Conservation (phyloP, 768 basidiomycete genomes). For the Hygrophorus pudorinus region DNA sequence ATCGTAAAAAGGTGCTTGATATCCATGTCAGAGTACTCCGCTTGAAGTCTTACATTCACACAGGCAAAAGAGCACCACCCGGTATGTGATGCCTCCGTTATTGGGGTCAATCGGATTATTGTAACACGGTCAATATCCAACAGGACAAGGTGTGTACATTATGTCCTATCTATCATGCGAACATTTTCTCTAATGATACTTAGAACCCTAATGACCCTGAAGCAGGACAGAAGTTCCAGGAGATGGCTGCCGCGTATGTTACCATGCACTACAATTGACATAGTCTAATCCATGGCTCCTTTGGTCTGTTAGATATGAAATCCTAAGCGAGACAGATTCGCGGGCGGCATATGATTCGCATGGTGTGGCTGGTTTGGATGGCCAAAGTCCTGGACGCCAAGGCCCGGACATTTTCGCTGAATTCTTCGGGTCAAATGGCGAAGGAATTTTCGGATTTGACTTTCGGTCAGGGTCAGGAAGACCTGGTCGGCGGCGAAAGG, state of each 20-base stretch:
- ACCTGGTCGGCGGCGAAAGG: constrained; percentile 41
- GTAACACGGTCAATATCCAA: neutral
- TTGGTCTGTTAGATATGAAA: constrained; percentile 55
- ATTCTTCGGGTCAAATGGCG: constrained; percentile 44
- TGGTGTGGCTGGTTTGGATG: constrained; percentile 61
- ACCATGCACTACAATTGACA: constrained; percentile 1
- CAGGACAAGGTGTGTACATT: constrained; percentile 58
- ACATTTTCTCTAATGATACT: neutral
- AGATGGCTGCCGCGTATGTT: constrained; percentile 78
- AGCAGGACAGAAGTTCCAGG: constrained; percentile 79
- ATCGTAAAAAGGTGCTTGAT: constrained; percentile 72
- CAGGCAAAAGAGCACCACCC: constrained; percentile 87
- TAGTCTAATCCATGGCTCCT: constrained; percentile 4
- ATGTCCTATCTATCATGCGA: neutral
- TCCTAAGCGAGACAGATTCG: constrained; percentile 58
- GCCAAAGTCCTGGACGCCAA: constrained; percentile 42
- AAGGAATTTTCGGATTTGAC: constrained; percentile 49
- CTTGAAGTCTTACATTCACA: constrained; percentile 13
- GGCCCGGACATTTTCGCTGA: constrained; percentile 65
- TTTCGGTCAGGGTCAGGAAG: constrained; percentile 43
- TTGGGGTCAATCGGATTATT: neutral
- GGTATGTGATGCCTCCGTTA: constrained; percentile 27
- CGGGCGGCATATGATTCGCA: constrained; percentile 64
- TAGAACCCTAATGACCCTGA: constrained; percentile 86
- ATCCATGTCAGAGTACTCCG: constrained; percentile 7